These are phyloP conservation scores for Colletotrichum phormii DNA, from an alignment of 2,329 filamentous ascomycete genomes.

Conservation along the genomic window DNA sequence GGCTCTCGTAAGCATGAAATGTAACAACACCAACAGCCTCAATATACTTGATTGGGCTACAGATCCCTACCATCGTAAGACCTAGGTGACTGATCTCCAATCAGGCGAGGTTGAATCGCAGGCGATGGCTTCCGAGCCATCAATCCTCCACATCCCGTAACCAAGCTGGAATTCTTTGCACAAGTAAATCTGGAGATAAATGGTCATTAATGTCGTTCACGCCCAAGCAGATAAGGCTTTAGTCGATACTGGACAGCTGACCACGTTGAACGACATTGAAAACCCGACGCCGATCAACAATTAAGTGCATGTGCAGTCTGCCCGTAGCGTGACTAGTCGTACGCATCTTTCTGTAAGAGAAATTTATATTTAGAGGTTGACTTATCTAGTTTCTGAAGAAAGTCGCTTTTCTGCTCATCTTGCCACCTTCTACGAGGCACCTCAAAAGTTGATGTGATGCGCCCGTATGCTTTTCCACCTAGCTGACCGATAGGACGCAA, in stretches of 20 bases:
- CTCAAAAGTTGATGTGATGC: slow-evolving; percentile 78
- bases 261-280: too few species aligned
- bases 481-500: slow-evolving; percentile 81
- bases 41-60: background rate
- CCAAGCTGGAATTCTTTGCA: too few species aligned
- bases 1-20: background rate
- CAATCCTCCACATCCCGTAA: background rate
- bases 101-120: background rate
- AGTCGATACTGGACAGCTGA: too few species aligned
- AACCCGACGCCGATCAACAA: too few species aligned
- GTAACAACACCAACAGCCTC: background rate
- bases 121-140: background rate
- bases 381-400: slow-evolving; percentile 14
- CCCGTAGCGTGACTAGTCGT: too few species aligned
- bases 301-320: too few species aligned
- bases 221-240: too few species aligned
- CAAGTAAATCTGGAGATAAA: too few species aligned
- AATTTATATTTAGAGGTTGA: background rate
- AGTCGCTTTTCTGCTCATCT: slow-evolving; percentile 37
- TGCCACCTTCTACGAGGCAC: slow-evolving; percentile 56
- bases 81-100: background rate
- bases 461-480: slow-evolving; percentile 87
- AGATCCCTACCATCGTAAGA: background rate
- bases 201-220: too few species aligned
- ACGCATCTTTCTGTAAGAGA: background rate